Base-by-base conservation (phyloP, 2,329 filamentous ascomycete genomes). In the Ophioceras dolichostomum region DNA sequence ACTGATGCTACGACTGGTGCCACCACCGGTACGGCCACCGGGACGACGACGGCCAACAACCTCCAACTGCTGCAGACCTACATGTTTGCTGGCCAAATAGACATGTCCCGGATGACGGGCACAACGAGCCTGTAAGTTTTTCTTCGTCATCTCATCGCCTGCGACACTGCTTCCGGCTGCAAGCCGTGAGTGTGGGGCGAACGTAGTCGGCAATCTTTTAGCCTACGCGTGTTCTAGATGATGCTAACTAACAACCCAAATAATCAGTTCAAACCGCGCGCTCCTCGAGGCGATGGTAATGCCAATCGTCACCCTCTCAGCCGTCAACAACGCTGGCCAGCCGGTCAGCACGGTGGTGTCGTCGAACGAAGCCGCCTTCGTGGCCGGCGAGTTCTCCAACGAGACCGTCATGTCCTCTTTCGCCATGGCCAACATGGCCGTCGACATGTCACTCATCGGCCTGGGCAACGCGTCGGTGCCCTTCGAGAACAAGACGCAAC, bases 341-440 rank as follows among this genome's bases (percentile, higher is more conserved):
- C 55, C 58, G 1, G 64, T 83, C 40, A 68, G 61, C 48, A 79
- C 79, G 35, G 76, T 73, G 24, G 71, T 86, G 36, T 79, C 79
- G 9, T 69, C 73, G 41, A 77, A 79, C 55, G 77, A 84, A 53
- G 79, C 81, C 13, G 69, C 73, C 6, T 87, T 86, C 47, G 70
- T 85, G 28, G 72, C 70, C 12, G 82, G 82, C 36, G 70, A 82
- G 47, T 86, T 86, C 57, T 72, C 79, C 38, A 58, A 68, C 35
- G 61, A 70, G 39, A 60, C 71, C 12, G 54, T 74, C 49, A 55
- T 68, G 49, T 76, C 72, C 41, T 58, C 64, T 36, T 61, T 68
- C 27, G 53, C 59, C 32, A 46, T 59, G 34, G 73, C 73, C 18
- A 58, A 67, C 42, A 54, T 63, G 14, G 66, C 68, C 24, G 69